Conservation (phyloP, 768 basidiomycete genomes). For the Strobilomyces dryophilus region DNA sequence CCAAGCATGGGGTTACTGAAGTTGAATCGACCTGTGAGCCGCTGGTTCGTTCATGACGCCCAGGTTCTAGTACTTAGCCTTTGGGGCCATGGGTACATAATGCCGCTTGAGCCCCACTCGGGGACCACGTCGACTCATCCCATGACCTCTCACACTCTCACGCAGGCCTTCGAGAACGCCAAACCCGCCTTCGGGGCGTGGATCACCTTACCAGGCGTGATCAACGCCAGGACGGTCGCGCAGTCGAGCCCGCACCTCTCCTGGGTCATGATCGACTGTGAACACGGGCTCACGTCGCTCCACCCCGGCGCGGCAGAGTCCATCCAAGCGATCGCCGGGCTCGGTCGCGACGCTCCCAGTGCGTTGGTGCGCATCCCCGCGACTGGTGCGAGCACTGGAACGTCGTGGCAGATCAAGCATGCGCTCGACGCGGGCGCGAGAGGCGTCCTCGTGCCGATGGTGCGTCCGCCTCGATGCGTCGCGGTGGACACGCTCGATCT, state of each 20-base stretch:
- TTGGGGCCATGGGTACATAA: not conserved
- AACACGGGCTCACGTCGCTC: conserved; percentile 58
- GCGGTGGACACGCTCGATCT: not conserved
- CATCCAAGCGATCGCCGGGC: conserved; percentile 49
- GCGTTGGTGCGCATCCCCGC: conserved; percentile 60
- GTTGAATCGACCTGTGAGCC: too few species aligned
- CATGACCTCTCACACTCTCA: conserved; percentile 54
- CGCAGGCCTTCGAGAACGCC: conserved; percentile 47
- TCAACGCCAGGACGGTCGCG: conserved; percentile 57
- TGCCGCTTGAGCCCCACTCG: not conserved
- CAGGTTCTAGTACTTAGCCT: too few species aligned
- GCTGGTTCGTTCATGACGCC: too few species aligned
- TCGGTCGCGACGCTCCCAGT: conserved; percentile 43
- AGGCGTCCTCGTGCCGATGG: conserved; percentile 67
- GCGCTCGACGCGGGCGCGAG: conserved; percentile 65
- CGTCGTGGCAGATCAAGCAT: conserved; percentile 69
- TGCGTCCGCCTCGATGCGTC: conserved; percentile 21
- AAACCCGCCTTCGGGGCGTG: conserved; percentile 66
- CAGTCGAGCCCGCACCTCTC: conserved; percentile 52
- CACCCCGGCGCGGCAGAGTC: conserved; percentile 55
- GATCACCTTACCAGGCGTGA: conserved; percentile 56
- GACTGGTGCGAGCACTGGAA: conserved; percentile 51
- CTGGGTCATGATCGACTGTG: conserved; percentile 66
- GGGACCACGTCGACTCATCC: not conserved
- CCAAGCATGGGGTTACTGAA: too few species aligned